Conservation (phyloP, 345 rosid species). For the Dimocarpus longan region DNA sequence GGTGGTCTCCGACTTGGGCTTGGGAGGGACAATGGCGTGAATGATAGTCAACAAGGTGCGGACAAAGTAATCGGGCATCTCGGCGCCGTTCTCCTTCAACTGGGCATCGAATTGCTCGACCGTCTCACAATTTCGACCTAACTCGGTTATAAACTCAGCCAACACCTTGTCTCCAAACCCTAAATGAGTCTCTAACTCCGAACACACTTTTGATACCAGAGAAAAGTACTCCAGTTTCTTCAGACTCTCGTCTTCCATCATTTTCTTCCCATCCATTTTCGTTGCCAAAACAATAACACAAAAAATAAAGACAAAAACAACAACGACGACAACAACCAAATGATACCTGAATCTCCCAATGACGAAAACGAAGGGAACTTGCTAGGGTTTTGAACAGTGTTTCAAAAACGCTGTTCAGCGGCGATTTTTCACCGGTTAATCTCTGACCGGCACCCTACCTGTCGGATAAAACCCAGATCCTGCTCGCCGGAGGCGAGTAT, state of each 20-base stretch:
- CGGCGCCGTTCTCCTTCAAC: conserved; percentile 76
- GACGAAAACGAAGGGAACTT: not conserved
- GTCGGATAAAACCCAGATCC: no score
- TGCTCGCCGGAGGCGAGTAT: no score
- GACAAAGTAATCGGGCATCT: conserved; percentile 89
- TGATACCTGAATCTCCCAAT: not conserved
- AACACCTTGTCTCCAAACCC: conserved; percentile 75
- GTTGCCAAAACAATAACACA: not conserved
- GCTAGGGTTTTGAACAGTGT: not conserved
- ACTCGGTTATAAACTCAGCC: conserved; percentile 79
- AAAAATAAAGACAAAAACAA: no score
- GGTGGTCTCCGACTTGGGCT: conserved; percentile 45
- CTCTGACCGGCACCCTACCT: no score
- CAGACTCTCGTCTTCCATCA: conserved; percentile 36
- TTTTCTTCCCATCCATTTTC: not conserved
- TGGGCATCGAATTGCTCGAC: conserved; percentile 73
- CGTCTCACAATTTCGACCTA: conserved; percentile 57
- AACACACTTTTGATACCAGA: conserved; percentile 83
- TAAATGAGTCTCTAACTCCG: conserved; percentile 77
- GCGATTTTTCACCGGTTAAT: no score
- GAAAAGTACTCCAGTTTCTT: conserved; percentile 57
- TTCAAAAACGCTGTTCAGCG: no score
- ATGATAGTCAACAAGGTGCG: conserved; percentile 73
- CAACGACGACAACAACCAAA: not conserved
- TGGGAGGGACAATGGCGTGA: conserved; percentile 81